A percentile compares a stretch with the other conserved stretches of the same genome.
Conservation (phyloP, 2,329 filamentous ascomycete genomes). For the Mariannaea sp. region DNA sequence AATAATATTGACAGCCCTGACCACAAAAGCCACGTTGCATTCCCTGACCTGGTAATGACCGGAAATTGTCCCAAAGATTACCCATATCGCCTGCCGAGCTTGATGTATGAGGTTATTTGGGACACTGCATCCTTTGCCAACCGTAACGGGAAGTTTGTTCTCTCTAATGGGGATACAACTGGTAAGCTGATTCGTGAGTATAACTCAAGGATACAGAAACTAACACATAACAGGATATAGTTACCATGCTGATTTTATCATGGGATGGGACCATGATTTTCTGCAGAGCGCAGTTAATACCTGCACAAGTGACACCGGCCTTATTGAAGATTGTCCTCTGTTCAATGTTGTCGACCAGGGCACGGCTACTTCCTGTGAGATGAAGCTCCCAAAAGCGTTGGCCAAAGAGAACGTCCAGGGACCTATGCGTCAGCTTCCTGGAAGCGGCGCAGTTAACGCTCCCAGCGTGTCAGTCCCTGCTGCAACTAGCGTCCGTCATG, state of each 20-base stretch:
- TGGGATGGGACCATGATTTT: constrained; percentile 68
- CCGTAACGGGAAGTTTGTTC: constrained; percentile 69
- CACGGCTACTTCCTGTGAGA: constrained; percentile 63
- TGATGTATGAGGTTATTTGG: constrained; percentile 89
- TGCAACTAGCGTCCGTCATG: constrained; percentile 14
- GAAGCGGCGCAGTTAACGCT: constrained; percentile 57
- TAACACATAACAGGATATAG: constrained; percentile 61
- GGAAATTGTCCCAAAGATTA: constrained; percentile 75
- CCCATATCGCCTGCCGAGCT: constrained; percentile 69
- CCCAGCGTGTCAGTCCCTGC: constrained; percentile 16
- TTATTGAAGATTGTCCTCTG: constrained; percentile 73
- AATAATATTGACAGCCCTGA: constrained; percentile 60
- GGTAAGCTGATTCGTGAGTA: constrained; percentile 53
- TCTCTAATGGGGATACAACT: constrained; percentile 78
- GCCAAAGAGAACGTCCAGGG: constrained; percentile 63
- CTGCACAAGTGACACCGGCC: constrained; percentile 74
- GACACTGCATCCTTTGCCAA: constrained; percentile 68
- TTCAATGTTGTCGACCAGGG: constrained; percentile 72
- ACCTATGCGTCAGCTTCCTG: constrained; percentile 66
- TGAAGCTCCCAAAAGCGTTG: constrained; percentile 62
- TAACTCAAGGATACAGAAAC: not conserved
- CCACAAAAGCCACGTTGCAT: constrained; percentile 73
- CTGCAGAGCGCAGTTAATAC: constrained; percentile 76
- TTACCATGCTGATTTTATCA: constrained; percentile 80
- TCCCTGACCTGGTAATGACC: constrained; percentile 75